phyloP scores from a whole-genome alignment of 164 flowering plant genomes.

The Protea cynaroides region DNA sequence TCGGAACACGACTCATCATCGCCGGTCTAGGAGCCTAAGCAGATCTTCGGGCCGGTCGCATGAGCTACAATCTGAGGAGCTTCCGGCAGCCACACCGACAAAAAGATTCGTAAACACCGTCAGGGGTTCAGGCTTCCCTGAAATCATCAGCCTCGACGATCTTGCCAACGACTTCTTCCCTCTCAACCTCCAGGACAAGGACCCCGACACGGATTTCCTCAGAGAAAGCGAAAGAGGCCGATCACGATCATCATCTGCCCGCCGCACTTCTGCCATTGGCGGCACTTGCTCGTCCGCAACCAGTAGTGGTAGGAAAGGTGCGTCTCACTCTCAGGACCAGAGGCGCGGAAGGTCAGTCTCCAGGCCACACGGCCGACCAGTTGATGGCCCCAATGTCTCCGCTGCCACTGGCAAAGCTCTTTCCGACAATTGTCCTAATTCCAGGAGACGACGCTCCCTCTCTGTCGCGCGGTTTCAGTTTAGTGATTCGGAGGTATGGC shows the following conservation, averaged over 20 bases:
- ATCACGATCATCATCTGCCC: slow-evolving; percentile 1
- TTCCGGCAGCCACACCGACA: slow-evolving; percentile 22
- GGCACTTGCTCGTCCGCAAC: slow-evolving; percentile 1
- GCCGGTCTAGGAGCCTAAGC: slow-evolving; percentile 65
- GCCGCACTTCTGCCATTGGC: slow-evolving; percentile 13
- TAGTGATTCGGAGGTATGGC: slow-evolving; percentile 75
- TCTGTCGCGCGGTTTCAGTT: slow-evolving; percentile 60
- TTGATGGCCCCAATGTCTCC: slow-evolving; percentile 11
- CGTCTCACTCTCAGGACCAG: slow-evolving; percentile 16
- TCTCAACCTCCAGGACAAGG: no score
- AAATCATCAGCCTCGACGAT: slow-evolving; percentile 82
- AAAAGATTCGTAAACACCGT: slow-evolving; percentile 72
- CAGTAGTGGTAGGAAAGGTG: neutral
- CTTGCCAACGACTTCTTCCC: slow-evolving; percentile 64
- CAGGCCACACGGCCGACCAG: slow-evolving; percentile 29
- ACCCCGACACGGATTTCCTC: slow-evolving; percentile 1
- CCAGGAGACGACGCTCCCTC: slow-evolving; percentile 61
- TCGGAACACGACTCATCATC: slow-evolving; percentile 40
- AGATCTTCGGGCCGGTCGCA: slow-evolving; percentile 35
- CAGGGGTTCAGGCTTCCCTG: slow-evolving; percentile 73
- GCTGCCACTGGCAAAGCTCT: slow-evolving; percentile 19
- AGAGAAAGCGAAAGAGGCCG: slow-evolving; percentile 14
- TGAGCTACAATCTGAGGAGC: slow-evolving; percentile 20
- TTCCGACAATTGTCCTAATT: slow-evolving; percentile 15
- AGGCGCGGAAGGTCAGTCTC: slow-evolving; percentile 88